Evolutionary conservation across 1,284 basidiomycete species (phyloP), one percentile per base, ranked within the genome.

Genomic region (Thecaphora thlaspeos): DNA sequence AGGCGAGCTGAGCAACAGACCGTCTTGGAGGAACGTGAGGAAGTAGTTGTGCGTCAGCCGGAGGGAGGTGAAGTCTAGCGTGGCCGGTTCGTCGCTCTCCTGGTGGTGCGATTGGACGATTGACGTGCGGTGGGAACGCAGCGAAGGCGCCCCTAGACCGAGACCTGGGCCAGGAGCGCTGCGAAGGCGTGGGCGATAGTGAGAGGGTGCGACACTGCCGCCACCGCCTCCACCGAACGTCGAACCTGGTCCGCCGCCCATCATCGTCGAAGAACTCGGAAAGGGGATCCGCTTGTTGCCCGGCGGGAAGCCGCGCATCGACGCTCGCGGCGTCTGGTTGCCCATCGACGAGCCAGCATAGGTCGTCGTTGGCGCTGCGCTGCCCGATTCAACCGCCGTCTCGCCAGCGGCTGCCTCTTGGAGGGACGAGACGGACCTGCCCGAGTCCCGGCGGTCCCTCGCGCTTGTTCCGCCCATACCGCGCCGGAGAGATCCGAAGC

Each of bases 31-130:
- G 41, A 88, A 85, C 46, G 89, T 86, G 8, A 94, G 82, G 73
- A 91, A 93, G 3, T 83, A 86, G 2, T 85, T 83, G 70, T 94
- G 91, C 36, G 91, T 86, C 43, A 80, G 83, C 45, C 89, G 85
- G 37, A 94, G 81, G 0, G 89, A 88, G 12, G 89, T 86, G 75
- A 94, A 94, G 73, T 94, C 91, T 18, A 70, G 43, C 22, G 58
- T 43, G 10, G 46, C 37, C 4, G 41, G 52, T 11, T 42, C 49
- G 22, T 39, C 49, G 9, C 38, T 26, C 4, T 15, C 46, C 78
- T 48, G 76, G 32, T 17, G 10, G 9, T 14, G 32, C 7, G 7
- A 8, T 15, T 4, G 11, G 15, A 7, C 28, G 28, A 7, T 14
- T 14, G 28, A 30, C 8, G 32, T 34, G 15, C 32, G 32, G 32